These are phyloP conservation scores for Trametes meyenii DNA, from an alignment of 768 basidiomycete species.

Conservation along the genomic window DNA sequence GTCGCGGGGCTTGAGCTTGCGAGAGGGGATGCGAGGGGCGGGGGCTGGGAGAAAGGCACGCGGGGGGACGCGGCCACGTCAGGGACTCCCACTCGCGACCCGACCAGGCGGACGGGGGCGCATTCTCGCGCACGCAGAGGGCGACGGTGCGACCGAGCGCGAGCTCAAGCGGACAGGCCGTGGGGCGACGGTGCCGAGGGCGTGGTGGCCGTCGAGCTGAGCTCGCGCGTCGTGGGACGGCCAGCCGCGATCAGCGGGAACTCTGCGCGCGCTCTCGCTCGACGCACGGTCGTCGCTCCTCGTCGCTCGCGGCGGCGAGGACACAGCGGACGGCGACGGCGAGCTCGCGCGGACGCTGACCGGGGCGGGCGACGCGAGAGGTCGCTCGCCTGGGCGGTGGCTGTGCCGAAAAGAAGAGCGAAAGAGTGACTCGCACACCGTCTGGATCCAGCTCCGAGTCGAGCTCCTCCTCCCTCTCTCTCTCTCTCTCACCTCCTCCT, in stretches of 20 bases:
- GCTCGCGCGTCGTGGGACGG: not conserved
- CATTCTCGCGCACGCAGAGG: not conserved
- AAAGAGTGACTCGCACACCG: not conserved
- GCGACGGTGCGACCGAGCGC: not conserved
- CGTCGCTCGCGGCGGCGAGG: not conserved
- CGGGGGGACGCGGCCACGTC: slow-evolving; percentile 6
- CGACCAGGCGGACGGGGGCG: not conserved
- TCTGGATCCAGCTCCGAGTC: no score
- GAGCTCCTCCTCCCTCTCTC: not conserved
- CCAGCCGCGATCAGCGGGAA: not conserved
- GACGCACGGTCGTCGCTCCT: no score
- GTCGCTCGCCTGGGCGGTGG: not conserved
- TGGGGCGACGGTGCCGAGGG: not conserved
- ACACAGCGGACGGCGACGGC: not conserved
- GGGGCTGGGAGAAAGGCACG: not conserved
- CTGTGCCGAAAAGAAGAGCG: not conserved
- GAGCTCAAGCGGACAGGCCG: not conserved
- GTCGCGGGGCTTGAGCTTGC: not conserved
- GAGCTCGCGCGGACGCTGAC: not conserved
- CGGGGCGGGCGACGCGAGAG: not conserved
- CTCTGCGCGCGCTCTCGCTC: not conserved
- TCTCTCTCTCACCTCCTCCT: slow-evolving; percentile 1
- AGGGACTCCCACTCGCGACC: not conserved
- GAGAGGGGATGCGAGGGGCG: not conserved
- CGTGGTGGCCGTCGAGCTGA: not conserved